Conservation (phyloP, 257 asterid genomes). For the Solanum paucissectum region DNA sequence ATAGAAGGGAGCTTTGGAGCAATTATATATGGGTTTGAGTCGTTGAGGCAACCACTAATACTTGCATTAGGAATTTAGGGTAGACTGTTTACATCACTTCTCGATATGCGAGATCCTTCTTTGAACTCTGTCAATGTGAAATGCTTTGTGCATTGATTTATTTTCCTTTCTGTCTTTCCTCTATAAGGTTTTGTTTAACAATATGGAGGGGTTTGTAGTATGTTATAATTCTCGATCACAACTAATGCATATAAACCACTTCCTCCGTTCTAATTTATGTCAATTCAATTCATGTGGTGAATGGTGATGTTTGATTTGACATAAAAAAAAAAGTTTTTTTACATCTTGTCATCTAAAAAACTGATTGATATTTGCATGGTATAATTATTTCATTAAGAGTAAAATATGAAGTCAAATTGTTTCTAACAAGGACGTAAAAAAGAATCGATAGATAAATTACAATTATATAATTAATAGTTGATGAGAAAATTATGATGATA, state of each 20-base stretch:
- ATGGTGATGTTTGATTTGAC: not conserved
- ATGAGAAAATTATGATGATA: not conserved
- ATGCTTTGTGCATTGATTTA: not conserved
- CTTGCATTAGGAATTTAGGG: not conserved
- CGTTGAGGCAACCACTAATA: not conserved
- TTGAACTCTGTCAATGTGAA: rapidly evolving
- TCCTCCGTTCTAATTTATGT: not conserved
- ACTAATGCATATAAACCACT: not conserved
- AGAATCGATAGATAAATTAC: too few relatives aligned
- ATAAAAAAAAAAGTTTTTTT: not conserved
- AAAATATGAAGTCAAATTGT: not conserved
- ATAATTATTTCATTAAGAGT: not conserved
- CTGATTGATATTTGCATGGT: not conserved
- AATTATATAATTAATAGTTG: not conserved
- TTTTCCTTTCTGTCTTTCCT: not conserved
- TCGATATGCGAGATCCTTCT: not conserved
- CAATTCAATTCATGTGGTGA: not conserved
- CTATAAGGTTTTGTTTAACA: not conserved
- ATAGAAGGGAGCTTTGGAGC: not conserved
- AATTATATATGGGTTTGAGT: not conserved
- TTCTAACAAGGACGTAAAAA: too few relatives aligned
- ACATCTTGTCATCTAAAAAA: not conserved
- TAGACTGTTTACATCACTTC: not conserved
- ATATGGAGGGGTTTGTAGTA: not conserved
- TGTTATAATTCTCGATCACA: not conserved